A percentile compares a stretch with the other conserved stretches of the same genome.
Conservation (phyloP, 345 rosid species). For the Durio zibethinus region DNA sequence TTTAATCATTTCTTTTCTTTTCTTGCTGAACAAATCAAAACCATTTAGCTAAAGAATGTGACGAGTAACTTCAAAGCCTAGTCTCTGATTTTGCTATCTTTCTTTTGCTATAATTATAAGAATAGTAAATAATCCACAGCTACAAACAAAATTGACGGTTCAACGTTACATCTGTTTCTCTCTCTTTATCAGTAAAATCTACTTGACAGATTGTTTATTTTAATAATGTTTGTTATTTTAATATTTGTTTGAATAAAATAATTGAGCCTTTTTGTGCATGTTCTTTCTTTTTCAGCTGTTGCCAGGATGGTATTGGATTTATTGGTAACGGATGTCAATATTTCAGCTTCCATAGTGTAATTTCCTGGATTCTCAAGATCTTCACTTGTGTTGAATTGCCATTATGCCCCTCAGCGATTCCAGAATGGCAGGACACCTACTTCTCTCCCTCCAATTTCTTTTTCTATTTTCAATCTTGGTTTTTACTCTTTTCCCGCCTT, state of each 20-base stretch:
- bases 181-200: conserved; percentile 4
- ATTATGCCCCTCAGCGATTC: not conserved
- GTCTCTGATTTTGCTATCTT: not conserved
- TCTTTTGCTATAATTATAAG: not conserved
- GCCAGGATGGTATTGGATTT: conserved; percentile 10
- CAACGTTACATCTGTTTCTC: conserved; percentile 16
- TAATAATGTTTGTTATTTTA: not conserved
- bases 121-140: conserved; percentile 30
- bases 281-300: conserved; percentile 16
- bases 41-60: conserved; percentile 10
- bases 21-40: conserved; percentile 8
- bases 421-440: conserved; percentile 24
- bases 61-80: conserved; percentile 40
- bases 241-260: not conserved
- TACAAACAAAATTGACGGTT: conserved; percentile 33
- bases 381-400: not conserved
- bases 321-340: conserved; percentile 3
- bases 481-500: conserved; percentile 35
- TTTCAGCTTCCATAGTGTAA: not conserved
- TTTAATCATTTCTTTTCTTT: not conserved
- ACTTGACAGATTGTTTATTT: not conserved
- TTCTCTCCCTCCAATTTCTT: conserved; percentile 15
- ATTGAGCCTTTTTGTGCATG: not conserved
- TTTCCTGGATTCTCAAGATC: not conserved
- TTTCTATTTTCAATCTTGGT: conserved; percentile 7